Evolutionary conservation across 208 protist genomes (phyloP).

Genomic region (Porcisia deanei): DNA sequence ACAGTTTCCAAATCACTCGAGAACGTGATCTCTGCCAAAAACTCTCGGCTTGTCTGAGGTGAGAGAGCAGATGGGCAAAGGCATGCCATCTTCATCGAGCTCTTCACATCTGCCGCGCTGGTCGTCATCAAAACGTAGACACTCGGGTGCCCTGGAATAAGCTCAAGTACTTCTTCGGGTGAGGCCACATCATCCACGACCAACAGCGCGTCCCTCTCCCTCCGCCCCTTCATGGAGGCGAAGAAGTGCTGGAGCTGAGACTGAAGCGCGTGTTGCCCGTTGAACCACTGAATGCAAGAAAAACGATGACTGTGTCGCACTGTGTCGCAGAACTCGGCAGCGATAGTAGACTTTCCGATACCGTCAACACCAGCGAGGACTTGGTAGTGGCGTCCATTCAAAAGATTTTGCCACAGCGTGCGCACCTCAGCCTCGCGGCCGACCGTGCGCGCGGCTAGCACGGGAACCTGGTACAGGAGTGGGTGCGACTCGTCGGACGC

Average conservation of each 20-base stretch:
- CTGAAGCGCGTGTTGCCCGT: slow-evolving; percentile 33
- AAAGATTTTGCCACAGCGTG: slow-evolving; percentile 83
- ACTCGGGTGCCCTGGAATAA: slow-evolving; percentile 60
- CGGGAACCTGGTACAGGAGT: slow-evolving; percentile 76
- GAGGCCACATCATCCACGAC: slow-evolving; percentile 76
- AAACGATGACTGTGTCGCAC: slow-evolving; percentile 73
- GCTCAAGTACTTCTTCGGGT: slow-evolving; percentile 23
- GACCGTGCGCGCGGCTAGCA: slow-evolving; percentile 44
- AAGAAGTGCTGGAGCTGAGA: slow-evolving; percentile 67
- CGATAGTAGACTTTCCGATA: slow-evolving; percentile 87
- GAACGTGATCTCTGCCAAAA: slow-evolving; percentile 38
- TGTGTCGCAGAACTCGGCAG: slow-evolving; percentile 80
- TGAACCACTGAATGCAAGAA: slow-evolving; percentile 89
- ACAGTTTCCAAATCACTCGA: slow-evolving; percentile 23
- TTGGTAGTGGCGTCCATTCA: slow-evolving; percentile 66
- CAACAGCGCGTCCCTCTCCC: slow-evolving; percentile 78
- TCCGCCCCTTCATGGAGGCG: slow-evolving; percentile 71
- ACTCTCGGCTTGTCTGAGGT: slow-evolving; percentile 31
- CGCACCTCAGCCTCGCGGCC: slow-evolving; percentile 72
- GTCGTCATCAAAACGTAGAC: slow-evolving; percentile 78
- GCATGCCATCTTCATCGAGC: slow-evolving; percentile 27
- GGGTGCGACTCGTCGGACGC: slow-evolving; percentile 40
- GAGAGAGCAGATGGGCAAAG: slow-evolving; percentile 44
- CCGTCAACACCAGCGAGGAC: slow-evolving; percentile 75
- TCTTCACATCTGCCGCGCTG: slow-evolving; percentile 21